A percentile compares a stretch with the other conserved stretches of the same genome.
Conservation (phyloP, 1,139 yeast genomes). For the Wickerhamomyces sp. region DNA sequence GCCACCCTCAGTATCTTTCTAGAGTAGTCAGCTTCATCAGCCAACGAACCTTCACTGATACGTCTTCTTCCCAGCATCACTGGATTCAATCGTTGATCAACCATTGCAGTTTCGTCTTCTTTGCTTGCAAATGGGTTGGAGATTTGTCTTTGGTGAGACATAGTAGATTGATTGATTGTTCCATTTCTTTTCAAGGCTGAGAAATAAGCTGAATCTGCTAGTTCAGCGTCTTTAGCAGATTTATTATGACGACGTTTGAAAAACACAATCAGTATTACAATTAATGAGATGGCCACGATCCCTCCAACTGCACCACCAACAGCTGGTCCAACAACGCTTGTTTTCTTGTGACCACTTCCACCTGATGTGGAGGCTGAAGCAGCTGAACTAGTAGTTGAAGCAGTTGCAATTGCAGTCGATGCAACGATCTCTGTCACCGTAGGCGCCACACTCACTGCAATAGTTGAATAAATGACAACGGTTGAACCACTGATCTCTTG, state of each 20-base stretch:
- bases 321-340: conserved; percentile 24
- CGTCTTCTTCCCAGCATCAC: conserved; percentile 38
- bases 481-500: conserved; percentile 22
- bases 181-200: conserved; percentile 24
- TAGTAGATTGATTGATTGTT: conserved; percentile 1
- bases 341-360: conserved; percentile 3
- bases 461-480: conserved; percentile 21
- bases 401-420: not conserved
- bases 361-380: conserved; percentile 9
- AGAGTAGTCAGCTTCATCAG: conserved; percentile 66
- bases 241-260: conserved; percentile 16
- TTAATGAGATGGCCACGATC: conserved; percentile 14
- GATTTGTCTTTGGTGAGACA: conserved; percentile 17
- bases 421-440: not conserved
- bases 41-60: conserved; percentile 49
- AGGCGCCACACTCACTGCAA: conserved; percentile 6
- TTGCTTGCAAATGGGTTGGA: conserved; percentile 21
- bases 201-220: conserved; percentile 23
- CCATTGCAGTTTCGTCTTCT: conserved; percentile 32
- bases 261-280: conserved; percentile 15
- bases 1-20: conserved; percentile 58
- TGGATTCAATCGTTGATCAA: conserved; percentile 63
- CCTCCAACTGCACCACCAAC: conserved; percentile 28
- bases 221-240: conserved; percentile 18
- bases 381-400: not conserved